Percentiles rank a stretch among this genome's conserved stretches.
These are phyloP conservation scores for Melanogaster broomeanus DNA, from an alignment of 768 basidiomycete species.

Conservation along the genomic window DNA sequence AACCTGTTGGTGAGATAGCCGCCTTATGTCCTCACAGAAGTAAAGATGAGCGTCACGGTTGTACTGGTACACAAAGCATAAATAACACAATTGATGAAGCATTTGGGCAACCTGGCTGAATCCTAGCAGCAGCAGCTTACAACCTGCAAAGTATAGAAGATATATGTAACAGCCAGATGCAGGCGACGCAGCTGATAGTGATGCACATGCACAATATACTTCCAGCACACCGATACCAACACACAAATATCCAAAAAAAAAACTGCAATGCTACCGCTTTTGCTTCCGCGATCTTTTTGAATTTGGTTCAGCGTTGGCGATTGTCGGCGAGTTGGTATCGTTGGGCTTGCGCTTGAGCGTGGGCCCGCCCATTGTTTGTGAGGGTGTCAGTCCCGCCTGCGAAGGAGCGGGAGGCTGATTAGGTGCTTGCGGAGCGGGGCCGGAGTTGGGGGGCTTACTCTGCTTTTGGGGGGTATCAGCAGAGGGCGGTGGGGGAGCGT, in stretches of 20 bases:
- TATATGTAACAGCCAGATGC: slow-evolving; percentile 30
- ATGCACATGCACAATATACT: slow-evolving; percentile 27
- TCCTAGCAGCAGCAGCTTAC: slow-evolving; percentile 27
- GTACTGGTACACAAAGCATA: slow-evolving; percentile 39
- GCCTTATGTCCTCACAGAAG: slow-evolving; percentile 15
- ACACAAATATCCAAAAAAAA: slow-evolving; percentile 36
- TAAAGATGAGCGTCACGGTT: slow-evolving; percentile 17
- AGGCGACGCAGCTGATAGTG: slow-evolving; percentile 11
- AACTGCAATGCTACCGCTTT: slow-evolving; percentile 43
- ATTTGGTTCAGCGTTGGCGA: slow-evolving; percentile 47
- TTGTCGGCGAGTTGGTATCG: slow-evolving; percentile 53
- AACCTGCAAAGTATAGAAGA: slow-evolving; percentile 29
- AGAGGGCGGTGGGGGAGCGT: slow-evolving; percentile 42
- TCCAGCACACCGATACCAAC: slow-evolving; percentile 31
- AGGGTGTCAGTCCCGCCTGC: slow-evolving; percentile 46
- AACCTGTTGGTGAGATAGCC: slow-evolving; percentile 1
- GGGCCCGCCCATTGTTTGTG: slow-evolving; percentile 49
- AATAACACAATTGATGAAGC: slow-evolving; percentile 33
- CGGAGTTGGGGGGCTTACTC: slow-evolving; percentile 55
- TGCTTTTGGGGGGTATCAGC: slow-evolving; percentile 63
- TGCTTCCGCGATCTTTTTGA: slow-evolving; percentile 58
- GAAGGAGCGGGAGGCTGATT: slow-evolving; percentile 41
- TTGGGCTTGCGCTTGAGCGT: slow-evolving; percentile 57
- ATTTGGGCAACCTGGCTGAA: slow-evolving; percentile 14
- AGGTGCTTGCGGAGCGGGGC: slow-evolving; percentile 40